Conservation (phyloP, 768 basidiomycete genomes). For the Trametes sanguinea region DNA sequence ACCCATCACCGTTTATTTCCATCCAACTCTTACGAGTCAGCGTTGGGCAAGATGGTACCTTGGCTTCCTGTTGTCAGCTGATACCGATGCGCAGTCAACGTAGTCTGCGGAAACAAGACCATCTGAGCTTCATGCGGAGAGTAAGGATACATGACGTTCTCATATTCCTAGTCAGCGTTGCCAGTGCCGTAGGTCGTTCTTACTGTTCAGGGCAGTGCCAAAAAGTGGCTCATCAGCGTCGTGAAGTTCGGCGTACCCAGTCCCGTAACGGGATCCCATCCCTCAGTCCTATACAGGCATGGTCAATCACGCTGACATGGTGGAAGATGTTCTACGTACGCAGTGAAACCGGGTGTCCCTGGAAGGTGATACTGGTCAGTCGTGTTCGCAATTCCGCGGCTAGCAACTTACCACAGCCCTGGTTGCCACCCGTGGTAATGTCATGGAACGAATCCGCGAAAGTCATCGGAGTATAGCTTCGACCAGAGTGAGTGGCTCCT, state of each 20-base stretch:
- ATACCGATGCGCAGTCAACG: too few relatives aligned
- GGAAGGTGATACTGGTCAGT: not conserved
- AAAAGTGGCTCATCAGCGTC: constrained; percentile 29
- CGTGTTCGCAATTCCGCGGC: not conserved
- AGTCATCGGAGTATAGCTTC: constrained; percentile 25
- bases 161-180: not conserved
- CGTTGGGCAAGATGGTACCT: too few relatives aligned
- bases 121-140: too few relatives aligned
- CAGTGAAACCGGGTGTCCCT: constrained; percentile 29
- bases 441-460: constrained; percentile 33
- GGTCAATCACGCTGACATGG: not conserved
- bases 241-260: constrained; percentile 34
- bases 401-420: constrained; percentile 35
- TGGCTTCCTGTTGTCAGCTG: too few relatives aligned
- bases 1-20: not conserved
- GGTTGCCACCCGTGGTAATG: constrained; percentile 36
- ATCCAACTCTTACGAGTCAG: not conserved
- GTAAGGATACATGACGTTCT: too few relatives aligned
- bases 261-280: constrained; percentile 32
- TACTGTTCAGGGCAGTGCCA: constrained; percentile 27
- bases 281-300: constrained; percentile 15
- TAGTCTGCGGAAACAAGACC: too few relatives aligned
- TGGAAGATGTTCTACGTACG: constrained; percentile 18
- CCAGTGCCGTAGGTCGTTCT: not conserved
- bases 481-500: not conserved